A percentile compares a stretch with the other conserved stretches of the same genome.
phyloP scores from a whole-genome alignment of 768 basidiomycete species.

The Ramaria sp. region DNA sequence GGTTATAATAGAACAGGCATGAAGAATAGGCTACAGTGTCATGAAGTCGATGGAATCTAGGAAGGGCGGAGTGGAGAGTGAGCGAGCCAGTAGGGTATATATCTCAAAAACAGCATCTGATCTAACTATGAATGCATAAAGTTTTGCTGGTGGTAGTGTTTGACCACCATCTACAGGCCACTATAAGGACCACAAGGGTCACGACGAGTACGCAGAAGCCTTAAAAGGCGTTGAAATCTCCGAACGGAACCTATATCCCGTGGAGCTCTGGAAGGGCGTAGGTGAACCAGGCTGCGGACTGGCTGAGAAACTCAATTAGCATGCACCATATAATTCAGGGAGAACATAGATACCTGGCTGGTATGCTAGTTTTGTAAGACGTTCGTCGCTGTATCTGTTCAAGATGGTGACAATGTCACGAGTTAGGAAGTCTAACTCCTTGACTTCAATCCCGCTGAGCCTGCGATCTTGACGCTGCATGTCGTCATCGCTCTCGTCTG shows the following conservation, averaged over 20 bases:
- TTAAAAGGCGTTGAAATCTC: conserved; percentile 47
- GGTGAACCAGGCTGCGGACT: conserved; percentile 56
- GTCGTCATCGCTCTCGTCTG: conserved; percentile 40
- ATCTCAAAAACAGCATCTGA: not conserved
- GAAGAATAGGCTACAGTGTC: too few relatives aligned
- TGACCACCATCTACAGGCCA: conserved; percentile 17
- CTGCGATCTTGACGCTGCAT: conserved; percentile 30
- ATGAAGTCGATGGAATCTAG: too few relatives aligned
- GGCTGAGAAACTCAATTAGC: conserved; percentile 46
- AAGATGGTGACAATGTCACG: conserved; percentile 64
- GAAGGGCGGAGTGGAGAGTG: too few relatives aligned
- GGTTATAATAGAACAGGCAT: too few relatives aligned
- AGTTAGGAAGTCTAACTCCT: conserved; percentile 66
- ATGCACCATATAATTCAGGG: not conserved
- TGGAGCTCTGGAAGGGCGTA: conserved; percentile 12
- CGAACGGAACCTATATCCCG: conserved; percentile 28
- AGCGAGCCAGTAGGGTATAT: not conserved
- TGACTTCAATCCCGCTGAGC: conserved; percentile 56
- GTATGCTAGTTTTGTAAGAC: conserved; percentile 31
- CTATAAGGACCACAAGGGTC: conserved; percentile 52
- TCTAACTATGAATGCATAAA: not conserved
- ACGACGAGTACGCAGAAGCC: conserved; percentile 37
- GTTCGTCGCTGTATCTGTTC: conserved; percentile 58
- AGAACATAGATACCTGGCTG: not conserved
- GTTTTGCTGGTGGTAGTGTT: not conserved